These are phyloP conservation scores for Cubamyces sp. DNA, from an alignment of 768 basidiomycete species.

Conservation along the genomic window DNA sequence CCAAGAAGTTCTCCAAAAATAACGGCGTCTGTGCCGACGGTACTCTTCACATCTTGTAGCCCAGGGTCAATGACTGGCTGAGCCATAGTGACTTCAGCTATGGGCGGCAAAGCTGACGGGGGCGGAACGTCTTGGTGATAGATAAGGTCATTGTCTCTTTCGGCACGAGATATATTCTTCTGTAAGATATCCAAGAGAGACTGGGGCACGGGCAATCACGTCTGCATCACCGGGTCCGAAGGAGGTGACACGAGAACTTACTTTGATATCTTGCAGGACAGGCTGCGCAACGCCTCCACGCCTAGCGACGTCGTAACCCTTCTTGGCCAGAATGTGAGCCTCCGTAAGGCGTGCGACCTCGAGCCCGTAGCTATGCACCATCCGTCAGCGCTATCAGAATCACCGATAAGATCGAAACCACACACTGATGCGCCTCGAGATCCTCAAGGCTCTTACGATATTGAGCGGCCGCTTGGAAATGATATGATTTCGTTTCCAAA, in stretches of 20 bases:
- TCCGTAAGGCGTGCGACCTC: slow-evolving; percentile 80
- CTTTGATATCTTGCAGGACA: slow-evolving; percentile 82
- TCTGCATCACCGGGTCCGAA: no score
- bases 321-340: slow-evolving; percentile 69
- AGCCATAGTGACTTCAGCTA: slow-evolving; percentile 70
- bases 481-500: slow-evolving; percentile 77
- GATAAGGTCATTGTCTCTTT: slow-evolving; percentile 93
- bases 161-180: slow-evolving; percentile 68
- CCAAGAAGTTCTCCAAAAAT: slow-evolving; percentile 78
- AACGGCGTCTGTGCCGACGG: slow-evolving; percentile 55
- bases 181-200: slow-evolving; percentile 75
- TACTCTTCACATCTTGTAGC: slow-evolving; percentile 58
- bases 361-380: slow-evolving; percentile 70
- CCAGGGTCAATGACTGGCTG: slow-evolving; percentile 58
- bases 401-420: not conserved
- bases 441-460: slow-evolving; percentile 90
- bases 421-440: slow-evolving; percentile 72
- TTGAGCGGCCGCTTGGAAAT: slow-evolving; percentile 90
- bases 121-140: slow-evolving; percentile 90
- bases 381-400: not conserved
- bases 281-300: slow-evolving; percentile 61
- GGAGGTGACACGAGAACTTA: slow-evolving; percentile 32
- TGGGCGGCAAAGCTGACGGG: slow-evolving; percentile 61
- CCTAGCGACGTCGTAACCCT: slow-evolving; percentile 68
- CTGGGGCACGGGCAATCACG: slow-evolving; percentile 43